Conservation (phyloP, 768 basidiomycete genomes). For the Boletellus sp. region DNA sequence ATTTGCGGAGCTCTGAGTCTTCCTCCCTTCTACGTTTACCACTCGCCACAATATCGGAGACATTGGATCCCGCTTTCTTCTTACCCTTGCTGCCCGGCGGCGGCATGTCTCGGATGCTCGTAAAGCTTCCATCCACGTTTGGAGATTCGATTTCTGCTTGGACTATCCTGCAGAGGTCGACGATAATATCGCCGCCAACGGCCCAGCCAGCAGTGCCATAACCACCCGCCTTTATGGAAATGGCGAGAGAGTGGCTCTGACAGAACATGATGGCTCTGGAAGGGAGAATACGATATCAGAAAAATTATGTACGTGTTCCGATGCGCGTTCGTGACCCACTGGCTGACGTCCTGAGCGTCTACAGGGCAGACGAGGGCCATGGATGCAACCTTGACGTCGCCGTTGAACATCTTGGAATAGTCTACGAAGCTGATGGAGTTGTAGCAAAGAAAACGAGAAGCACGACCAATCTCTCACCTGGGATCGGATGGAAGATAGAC, state of each 20-base stretch:
- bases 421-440: slow-evolving; percentile 24
- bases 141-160: slow-evolving; percentile 69
- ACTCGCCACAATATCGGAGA: slow-evolving; percentile 10
- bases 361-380: slow-evolving; percentile 68
- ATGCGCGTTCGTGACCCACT: slow-evolving; percentile 44
- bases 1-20: slow-evolving; percentile 48
- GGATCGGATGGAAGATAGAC: slow-evolving; percentile 43
- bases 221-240: slow-evolving; percentile 86
- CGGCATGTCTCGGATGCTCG: slow-evolving; percentile 56
- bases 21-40: slow-evolving; percentile 59
- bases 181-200: slow-evolving; percentile 78
- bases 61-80: slow-evolving; percentile 20
- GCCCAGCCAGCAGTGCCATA: slow-evolving; percentile 91
- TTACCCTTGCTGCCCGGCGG: slow-evolving; percentile 56
- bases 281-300: slow-evolving; percentile 2
- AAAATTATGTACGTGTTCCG: slow-evolving; percentile 5
- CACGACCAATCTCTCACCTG: slow-evolving; percentile 30
- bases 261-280: slow-evolving; percentile 71
- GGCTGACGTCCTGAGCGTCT: slow-evolving; percentile 79
- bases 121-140: slow-evolving; percentile 49
- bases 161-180: slow-evolving; percentile 70
- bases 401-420: slow-evolving; percentile 63
- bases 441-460: background rate
- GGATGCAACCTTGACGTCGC: slow-evolving; percentile 59
- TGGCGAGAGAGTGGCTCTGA: slow-evolving; percentile 59